Base-by-base conservation (phyloP, 148 eudicot genomes). In the Arctostaphylos glauca region DNA sequence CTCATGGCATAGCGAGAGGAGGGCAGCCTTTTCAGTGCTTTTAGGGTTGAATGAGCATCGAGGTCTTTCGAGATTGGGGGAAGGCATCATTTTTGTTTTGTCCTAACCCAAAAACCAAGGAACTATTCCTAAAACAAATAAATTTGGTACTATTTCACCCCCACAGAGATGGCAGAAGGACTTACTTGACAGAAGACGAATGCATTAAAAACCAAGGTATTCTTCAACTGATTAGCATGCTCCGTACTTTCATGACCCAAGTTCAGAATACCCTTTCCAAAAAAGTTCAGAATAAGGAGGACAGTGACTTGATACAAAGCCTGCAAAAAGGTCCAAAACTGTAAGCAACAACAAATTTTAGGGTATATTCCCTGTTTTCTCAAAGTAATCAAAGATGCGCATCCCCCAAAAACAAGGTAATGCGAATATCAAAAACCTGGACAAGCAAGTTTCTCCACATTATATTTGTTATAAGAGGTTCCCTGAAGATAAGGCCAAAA, bases 401-500 rank as follows among this genome's bases (percentile, higher is more conserved):
- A 7, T 18, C 50, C 62, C 48, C 10, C 41, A 43, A 54, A 52
- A 49, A 44, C 0, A 70, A 54, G 41, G 71, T 47, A 21, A 38
- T 3, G 44, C 44, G 70, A 81, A 14, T 54, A 53, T 13, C n/a
- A 16, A 72, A 21, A 72, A 95, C 98, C 98, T 95, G 98, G 53
- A 95, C 86, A 8, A 93, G 5, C 82, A 95, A 88, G 90, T 95
- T 95, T 86, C 98, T 92, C 98, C 98, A 95, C 98, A 95, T 94
- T 87, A 94, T 92, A 86, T 95, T 95, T n/a, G 98, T 95, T 60
- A 95, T 93, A 66, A 95, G 95, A 83, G 98, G 95, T 82, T 95
- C 98, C 95, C 98, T 95, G 91, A 83, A 83, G 52, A 83, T 53
- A 44, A 53, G n/a, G 84, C 18, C 52, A 12, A 60, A 68, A 58